Conservation (phyloP, 495 filamentous ascomycete species). For the Penicillium chermesinum region DNA sequence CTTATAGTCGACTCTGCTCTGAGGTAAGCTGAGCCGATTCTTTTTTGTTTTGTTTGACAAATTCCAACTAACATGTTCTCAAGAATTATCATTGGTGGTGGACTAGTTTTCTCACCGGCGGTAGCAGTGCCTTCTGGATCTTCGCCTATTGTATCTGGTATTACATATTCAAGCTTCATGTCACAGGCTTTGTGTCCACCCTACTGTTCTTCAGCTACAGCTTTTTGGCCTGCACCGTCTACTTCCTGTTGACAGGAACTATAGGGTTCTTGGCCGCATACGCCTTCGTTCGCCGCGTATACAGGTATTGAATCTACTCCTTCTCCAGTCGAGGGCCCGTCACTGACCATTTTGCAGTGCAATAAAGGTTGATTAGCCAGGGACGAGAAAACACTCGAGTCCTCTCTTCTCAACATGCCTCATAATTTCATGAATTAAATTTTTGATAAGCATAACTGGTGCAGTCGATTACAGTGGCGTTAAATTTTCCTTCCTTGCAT, state of each 20-base stretch:
- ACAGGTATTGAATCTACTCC: constrained; percentile 59
- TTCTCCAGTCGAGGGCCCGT: constrained; percentile 1
- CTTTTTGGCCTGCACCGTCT: constrained; percentile 74
- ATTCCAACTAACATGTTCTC: background rate
- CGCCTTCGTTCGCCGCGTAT: constrained; percentile 84
- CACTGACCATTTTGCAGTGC: constrained; percentile 16
- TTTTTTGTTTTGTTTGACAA: background rate
- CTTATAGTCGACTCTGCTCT: constrained; percentile 79
- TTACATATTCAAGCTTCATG: constrained; percentile 76
- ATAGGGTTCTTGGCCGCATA: constrained; percentile 86
- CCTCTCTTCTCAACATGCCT: background rate
- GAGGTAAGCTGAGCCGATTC: constrained; percentile 44
- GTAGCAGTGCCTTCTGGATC: constrained; percentile 76
- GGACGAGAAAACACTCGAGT: background rate
- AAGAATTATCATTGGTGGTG: constrained; percentile 96
- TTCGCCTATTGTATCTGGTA: constrained; percentile 86
- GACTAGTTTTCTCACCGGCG: constrained; percentile 83
- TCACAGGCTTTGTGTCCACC: constrained; percentile 73
- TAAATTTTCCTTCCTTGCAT: too few species aligned
- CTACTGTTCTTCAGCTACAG: constrained; percentile 86
- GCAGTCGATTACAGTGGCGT: too few species aligned
- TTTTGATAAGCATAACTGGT: constrained; percentile 24
- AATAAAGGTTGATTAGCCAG: constrained; percentile 38
- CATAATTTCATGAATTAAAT: constrained; percentile 16
- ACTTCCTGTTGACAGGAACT: constrained; percentile 79